phyloP scores from a whole-genome alignment of 1,284 basidiomycete genomes.

The Cutaneotrichosporon sp. region DNA sequence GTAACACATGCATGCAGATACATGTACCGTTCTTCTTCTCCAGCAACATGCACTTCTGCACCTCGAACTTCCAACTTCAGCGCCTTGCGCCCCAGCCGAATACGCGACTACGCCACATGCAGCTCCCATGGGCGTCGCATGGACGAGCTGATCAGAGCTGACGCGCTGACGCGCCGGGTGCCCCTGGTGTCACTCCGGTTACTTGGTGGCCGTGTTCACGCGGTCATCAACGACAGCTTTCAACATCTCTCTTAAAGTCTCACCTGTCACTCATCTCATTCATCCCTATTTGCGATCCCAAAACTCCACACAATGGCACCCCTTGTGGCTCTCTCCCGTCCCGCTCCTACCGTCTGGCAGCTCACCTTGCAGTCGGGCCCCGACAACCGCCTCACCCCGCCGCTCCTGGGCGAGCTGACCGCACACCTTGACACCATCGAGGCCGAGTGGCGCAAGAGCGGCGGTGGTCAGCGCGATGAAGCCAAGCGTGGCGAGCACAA shows the following conservation, averaged over 20 bases:
- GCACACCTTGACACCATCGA: slow-evolving; percentile 69
- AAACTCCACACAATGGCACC: background rate
- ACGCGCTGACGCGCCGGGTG: too few species aligned
- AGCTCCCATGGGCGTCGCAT: too few species aligned
- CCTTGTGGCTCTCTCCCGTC: slow-evolving; percentile 25
- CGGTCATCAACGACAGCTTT: too few species aligned
- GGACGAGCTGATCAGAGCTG: too few species aligned
- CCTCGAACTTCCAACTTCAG: too few species aligned
- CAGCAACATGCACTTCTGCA: too few species aligned
- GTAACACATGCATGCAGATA: too few species aligned
- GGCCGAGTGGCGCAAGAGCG: slow-evolving; percentile 64
- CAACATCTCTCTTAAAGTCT: background rate
- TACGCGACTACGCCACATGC: too few species aligned
- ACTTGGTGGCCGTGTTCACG: too few species aligned
- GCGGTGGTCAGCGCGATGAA: slow-evolving; percentile 25
- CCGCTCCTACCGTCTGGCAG: slow-evolving; percentile 33
- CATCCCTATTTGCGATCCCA: background rate
- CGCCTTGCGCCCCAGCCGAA: too few species aligned
- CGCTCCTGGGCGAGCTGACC: slow-evolving; percentile 34
- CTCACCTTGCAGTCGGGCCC: slow-evolving; percentile 42
- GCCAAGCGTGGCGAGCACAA: slow-evolving; percentile 48
- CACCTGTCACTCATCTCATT: background rate
- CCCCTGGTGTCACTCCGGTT: too few species aligned
- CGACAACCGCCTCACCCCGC: slow-evolving; percentile 46
- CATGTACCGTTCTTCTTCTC: too few species aligned